Evolutionary conservation across 768 basidiomycete species (phyloP).

Genomic region (Porpolomopsis calyptriformis): DNA sequence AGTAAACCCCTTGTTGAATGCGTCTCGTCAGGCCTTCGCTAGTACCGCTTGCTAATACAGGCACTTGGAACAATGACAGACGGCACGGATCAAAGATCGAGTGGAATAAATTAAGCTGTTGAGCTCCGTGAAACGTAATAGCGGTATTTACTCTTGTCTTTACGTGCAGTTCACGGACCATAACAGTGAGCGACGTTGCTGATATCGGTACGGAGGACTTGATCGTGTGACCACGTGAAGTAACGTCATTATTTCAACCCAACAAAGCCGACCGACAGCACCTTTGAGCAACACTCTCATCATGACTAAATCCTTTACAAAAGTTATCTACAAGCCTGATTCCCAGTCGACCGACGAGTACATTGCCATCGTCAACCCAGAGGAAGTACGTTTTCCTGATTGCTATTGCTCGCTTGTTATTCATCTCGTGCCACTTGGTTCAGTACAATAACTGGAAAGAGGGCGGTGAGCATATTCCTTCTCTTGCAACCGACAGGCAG

Average conservation of each 20-base stretch:
- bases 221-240: not conserved
- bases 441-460: constrained; percentile 57
- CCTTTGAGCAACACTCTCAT: not conserved
- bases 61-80: not conserved
- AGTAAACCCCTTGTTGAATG: not conserved
- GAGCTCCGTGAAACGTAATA: constrained; percentile 1
- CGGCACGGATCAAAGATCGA: constrained; percentile 3
- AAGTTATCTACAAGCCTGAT: constrained; percentile 75
- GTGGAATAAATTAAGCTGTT: not conserved
- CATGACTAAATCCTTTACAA: constrained; percentile 43
- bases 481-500: constrained; percentile 9
- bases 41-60: constrained; percentile 25
- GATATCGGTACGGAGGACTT: not conserved
- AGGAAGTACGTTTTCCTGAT: constrained; percentile 37
- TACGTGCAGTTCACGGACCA: too few species aligned
- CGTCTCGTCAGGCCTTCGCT: constrained; percentile 37
- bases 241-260: not conserved
- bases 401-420: constrained; percentile 6
- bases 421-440: constrained; percentile 31
- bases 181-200: too few species aligned
- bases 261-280: not conserved
- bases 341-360: constrained; percentile 63
- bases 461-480: constrained; percentile 45
- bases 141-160: not conserved
- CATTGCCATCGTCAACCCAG: constrained; percentile 54